Evolutionary conservation across 768 basidiomycete genomes (phyloP).

Genomic region (Steccherinum ochraceum): DNA sequence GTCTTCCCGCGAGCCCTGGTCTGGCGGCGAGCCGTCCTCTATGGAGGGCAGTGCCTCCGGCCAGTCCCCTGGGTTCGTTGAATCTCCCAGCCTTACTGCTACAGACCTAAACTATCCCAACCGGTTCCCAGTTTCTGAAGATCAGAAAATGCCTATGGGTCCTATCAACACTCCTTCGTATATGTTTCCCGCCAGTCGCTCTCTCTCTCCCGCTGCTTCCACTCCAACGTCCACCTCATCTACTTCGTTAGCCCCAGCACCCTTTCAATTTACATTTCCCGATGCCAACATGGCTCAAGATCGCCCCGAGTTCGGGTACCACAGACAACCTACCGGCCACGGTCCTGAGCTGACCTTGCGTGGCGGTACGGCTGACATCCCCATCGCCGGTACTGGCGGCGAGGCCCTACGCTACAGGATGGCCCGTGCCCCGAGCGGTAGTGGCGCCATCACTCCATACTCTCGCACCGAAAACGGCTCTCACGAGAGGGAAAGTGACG

Average conservation of each 20-base stretch:
- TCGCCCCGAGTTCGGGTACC: conserved; percentile 60
- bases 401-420: conserved; percentile 61
- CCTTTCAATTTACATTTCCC: conserved; percentile 62
- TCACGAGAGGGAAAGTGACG: conserved; percentile 32
- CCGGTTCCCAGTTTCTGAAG: conserved; percentile 41
- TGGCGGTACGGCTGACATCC: conserved; percentile 68
- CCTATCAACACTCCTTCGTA: conserved; percentile 48
- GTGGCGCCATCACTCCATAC: conserved; percentile 43
- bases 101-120: conserved; percentile 41
- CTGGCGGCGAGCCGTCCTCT: conserved; percentile 35
- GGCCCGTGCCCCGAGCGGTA: conserved; percentile 25
- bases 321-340: conserved; percentile 47
- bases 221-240: conserved; percentile 51
- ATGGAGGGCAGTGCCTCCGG: conserved; percentile 36
- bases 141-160: conserved; percentile 48
- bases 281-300: conserved; percentile 49
- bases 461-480: conserved; percentile 44
- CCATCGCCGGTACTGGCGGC: conserved; percentile 41
- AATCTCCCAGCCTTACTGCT: conserved; percentile 48
- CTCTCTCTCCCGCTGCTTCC: conserved; percentile 63
- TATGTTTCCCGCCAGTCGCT: conserved; percentile 60
- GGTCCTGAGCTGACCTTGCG: conserved; percentile 63
- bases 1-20: conserved; percentile 18
- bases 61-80: conserved; percentile 47
- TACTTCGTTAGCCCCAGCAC: conserved; percentile 46